Base-by-base conservation (phyloP, 2,329 filamentous ascomycete species). In the Microsporum canis region DNA sequence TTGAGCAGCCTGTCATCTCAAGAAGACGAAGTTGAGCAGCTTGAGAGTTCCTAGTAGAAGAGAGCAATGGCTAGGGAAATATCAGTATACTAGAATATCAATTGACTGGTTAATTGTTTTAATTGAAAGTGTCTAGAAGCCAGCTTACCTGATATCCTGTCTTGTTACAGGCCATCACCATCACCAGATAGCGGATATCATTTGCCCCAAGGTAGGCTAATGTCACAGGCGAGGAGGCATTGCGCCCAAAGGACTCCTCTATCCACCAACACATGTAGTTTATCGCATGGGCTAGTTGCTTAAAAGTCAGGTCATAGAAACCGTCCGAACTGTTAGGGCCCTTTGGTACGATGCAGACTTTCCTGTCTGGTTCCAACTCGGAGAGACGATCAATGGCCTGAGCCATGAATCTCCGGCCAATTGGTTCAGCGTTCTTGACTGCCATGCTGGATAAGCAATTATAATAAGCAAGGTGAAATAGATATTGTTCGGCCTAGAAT, bases 51-150 rank as follows among this genome's bases (percentile, higher is more conserved):
- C 58, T 43, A 53, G 62, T 60, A 17, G 60, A 58, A 27, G 58
- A 61, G 55, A 74, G 73, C 53, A 75, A 78, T 62, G 66, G 75
- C 36, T 56, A 36, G 14, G 10, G 10, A 14, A 29, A n/a, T 7
- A 5, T 57, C 23, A 57, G n/a, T 5, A 23, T 23, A 14, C 45
- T 43, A 43, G 39, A 43, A 23, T 43, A 51, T 5, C 12, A 5
- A 31, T 51, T 10, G 23, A 33, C 10, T 5, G 3, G 31, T 51
- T 39, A 0, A 39, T 39, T 39, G 14, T 8, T 39, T 39, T 39
- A 12, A 23, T 23, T 23, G 38, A 39, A 39, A 27, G 23, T 12
- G 29, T 33, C 23, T 3, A 10, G 27, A 38, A 38, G 3, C 17
- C 3, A 38, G 7, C 60, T 60, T 60, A 66, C 66, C 3, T 36